Conservation (phyloP, 208 protist species). For the Leishmania arabica region DNA sequence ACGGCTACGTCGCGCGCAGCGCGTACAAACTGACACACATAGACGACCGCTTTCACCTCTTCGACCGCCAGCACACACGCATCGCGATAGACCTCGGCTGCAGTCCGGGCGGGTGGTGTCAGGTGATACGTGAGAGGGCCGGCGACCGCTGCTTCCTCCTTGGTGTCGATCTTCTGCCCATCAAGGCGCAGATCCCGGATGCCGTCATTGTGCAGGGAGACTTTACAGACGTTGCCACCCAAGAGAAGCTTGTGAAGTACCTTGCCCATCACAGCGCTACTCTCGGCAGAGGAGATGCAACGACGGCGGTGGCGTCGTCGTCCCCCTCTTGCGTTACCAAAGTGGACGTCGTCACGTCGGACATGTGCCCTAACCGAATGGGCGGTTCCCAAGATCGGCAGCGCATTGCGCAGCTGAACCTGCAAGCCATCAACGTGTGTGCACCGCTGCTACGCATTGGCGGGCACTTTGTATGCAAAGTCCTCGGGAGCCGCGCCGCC, state of each 20-base stretch:
- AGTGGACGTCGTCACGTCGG: conserved; percentile 78
- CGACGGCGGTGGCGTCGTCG: not conserved
- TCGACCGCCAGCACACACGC: conserved; percentile 42
- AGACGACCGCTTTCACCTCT: conserved; percentile 70
- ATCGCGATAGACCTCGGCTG: conserved; percentile 80
- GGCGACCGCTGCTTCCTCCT: conserved; percentile 68
- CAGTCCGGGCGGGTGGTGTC: conserved; percentile 87
- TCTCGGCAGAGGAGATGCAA: not conserved
- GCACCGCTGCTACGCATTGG: conserved; percentile 49
- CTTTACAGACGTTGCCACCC: conserved; percentile 52
- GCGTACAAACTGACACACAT: conserved; percentile 79
- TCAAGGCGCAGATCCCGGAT: conserved; percentile 52
- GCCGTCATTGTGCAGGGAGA: conserved; percentile 76
- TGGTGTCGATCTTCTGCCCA: conserved; percentile 67
- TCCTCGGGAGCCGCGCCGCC: conserved; percentile 54
- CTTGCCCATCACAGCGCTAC: conserved; percentile 15
- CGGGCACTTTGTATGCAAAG: conserved; percentile 86
- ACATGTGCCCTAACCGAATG: conserved; percentile 86
- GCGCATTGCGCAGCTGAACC: conserved; percentile 58
- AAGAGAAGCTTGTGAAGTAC: conserved; percentile 40
- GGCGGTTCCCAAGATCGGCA: conserved; percentile 71
- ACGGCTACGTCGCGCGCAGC: conserved; percentile 81
- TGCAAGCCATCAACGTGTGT: conserved; percentile 49
- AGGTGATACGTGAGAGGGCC: conserved; percentile 75
- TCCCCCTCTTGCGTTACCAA: conserved; percentile 9